Conservation (phyloP, 1,284 basidiomycete genomes). For the Rhodotorula sp. region DNA sequence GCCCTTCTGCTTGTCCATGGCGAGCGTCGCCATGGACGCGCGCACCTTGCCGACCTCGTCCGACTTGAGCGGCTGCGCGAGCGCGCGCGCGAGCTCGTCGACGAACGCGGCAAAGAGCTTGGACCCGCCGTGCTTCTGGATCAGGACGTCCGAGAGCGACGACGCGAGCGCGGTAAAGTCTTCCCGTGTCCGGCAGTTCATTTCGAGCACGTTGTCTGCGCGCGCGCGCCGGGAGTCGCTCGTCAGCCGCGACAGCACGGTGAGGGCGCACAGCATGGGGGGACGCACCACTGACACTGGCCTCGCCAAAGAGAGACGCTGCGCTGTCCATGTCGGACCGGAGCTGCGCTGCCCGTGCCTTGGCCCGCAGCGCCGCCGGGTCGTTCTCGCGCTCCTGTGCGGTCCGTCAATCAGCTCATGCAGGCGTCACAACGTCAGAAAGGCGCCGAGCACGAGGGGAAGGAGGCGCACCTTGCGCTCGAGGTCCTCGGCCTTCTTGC, state of each 20-base stretch:
- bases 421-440: no score
- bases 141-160: constrained; percentile 68
- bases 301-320: constrained; percentile 72
- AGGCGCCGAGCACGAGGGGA: constrained; percentile 52
- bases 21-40: constrained; percentile 73
- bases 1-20: constrained; percentile 92
- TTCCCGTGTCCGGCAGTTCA: constrained; percentile 71
- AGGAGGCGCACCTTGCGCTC: constrained; percentile 49
- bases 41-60: constrained; percentile 86
- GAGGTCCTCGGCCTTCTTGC: constrained; percentile 50
- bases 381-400: constrained; percentile 61
- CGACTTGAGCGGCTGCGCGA: constrained; percentile 74
- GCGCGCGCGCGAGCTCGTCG: constrained; percentile 72
- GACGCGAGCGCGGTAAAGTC: constrained; percentile 75
- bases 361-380: constrained; percentile 66
- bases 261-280: background rate
- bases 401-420: no score
- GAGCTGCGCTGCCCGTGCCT: constrained; percentile 74
- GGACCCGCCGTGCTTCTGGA: constrained; percentile 74
- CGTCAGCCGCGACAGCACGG: background rate
- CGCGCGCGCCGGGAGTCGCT: background rate
- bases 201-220: constrained; percentile 31
- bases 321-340: constrained; percentile 81
- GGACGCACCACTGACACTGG: constrained; percentile 64
- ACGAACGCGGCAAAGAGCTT: constrained; percentile 78